Evolutionary conservation across 495 filamentous ascomycete genomes (phyloP), one percentile per base, ranked within the genome.

Genomic region (Lasiosphaeris hirsuta): DNA sequence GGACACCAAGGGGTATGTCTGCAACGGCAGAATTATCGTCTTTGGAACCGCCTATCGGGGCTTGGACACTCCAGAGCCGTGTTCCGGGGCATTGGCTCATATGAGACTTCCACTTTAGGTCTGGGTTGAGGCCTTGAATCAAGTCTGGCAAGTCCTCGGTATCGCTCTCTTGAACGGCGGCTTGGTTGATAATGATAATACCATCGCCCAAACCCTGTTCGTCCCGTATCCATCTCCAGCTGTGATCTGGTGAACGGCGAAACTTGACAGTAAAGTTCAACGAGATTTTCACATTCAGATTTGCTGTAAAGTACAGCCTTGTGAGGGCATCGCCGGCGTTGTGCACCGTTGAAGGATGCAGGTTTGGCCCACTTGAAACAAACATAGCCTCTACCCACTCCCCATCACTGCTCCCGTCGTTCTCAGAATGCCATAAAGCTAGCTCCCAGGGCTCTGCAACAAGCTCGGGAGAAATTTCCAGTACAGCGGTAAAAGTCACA

Each of bases 201-300:
- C 90, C 90, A 63, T 94, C 86, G 14, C 68, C 70, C 1, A 80
- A 59, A 5, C 77, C 75, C 48, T 81, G 81, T 45, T 82, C 76
- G 54, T 90, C 82, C 54, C 86, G 85, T 10, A 80, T 81, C 92
- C 92, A 96, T 54, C 79, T 84, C 90, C 92, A 96, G 1, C 71
- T 59, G 65, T 83, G 50, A 50, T 73, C 71, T 8, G 74, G 65
- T 2, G 69, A 65, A 10, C 76, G 75, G 8, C 90, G 84, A 63
- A 86, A 93, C 51, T 89, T 90, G 46, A 93, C 63, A 0, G 92
- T 96, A 62, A 96, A 96, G 13, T 73, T 76, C 1, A 85, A 66
- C 51, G 77, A 72, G 0, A 73, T 72, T 50, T 51, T 67, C 3
- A 74, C 64, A 14, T 73, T 72, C 11, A 85, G 61, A 15, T 72